Evolutionary conservation across 257 asterid genomes (phyloP).

Genomic region (Gentiana straminea): DNA sequence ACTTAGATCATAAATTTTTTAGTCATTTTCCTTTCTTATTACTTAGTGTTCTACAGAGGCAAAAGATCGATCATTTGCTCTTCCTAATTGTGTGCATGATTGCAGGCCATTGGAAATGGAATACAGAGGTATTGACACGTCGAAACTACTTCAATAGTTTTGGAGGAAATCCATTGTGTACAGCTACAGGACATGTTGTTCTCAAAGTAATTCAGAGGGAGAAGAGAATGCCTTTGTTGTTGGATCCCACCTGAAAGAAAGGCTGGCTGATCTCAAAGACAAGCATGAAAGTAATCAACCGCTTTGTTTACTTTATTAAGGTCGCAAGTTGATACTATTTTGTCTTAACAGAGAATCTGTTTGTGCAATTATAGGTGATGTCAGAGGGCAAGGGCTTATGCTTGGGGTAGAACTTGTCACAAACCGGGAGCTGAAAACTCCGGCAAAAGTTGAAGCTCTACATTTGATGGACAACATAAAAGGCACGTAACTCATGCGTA

Average conservation of each 20-base stretch:
- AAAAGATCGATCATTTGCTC: not conserved
- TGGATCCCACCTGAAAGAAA: slow-evolving; percentile 55
- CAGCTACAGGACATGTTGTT: slow-evolving; percentile 64
- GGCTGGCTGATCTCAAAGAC: slow-evolving; percentile 48
- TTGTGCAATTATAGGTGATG: slow-evolving; percentile 57
- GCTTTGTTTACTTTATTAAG: not conserved
- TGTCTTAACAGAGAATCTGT: too few relatives aligned
- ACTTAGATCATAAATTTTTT: not conserved
- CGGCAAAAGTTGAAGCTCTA: slow-evolving; percentile 38
- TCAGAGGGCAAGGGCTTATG: slow-evolving; percentile 73
- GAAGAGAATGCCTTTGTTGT: slow-evolving; percentile 54
- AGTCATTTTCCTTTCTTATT: too few relatives aligned
- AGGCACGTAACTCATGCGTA: slow-evolving; percentile 22
- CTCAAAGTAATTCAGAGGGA: slow-evolving; percentile 53
- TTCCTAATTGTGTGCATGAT: not conserved
- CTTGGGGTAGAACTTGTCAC: slow-evolving; percentile 68
- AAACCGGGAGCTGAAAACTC: slow-evolving; percentile 44
- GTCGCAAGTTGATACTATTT: not conserved
- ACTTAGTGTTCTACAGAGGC: too few relatives aligned
- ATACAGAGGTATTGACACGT: slow-evolving; percentile 48
- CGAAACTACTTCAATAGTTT: slow-evolving; percentile 75
- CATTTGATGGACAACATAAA: slow-evolving; percentile 55
- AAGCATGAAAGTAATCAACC: slow-evolving; percentile 50
- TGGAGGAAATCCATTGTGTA: slow-evolving; percentile 75
- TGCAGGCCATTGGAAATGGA: slow-evolving; percentile 69